These are phyloP conservation scores for Gaultheria prostrata DNA, from an alignment of 148 eudicot species.

Conservation along the genomic window DNA sequence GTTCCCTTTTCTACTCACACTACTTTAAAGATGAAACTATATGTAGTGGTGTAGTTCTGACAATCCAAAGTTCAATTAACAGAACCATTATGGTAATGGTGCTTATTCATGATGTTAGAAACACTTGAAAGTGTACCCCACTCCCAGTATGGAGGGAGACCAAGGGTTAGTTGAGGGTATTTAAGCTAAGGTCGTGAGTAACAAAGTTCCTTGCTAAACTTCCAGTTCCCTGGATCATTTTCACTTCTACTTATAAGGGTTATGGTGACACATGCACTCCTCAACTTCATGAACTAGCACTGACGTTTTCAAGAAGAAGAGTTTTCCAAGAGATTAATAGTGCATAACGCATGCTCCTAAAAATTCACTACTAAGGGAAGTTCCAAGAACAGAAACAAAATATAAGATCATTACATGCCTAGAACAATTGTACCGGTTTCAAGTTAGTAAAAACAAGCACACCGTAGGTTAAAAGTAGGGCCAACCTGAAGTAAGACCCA, in stretches of 20 bases:
- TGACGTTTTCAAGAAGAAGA: background rate
- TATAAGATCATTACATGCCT: background rate
- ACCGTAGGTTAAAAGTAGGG: background rate
- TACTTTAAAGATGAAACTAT: slow-evolving; percentile 1
- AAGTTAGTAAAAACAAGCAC: background rate
- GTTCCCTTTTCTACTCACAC: background rate
- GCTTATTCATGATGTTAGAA: background rate
- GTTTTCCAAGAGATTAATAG: background rate
- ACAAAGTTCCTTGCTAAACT: background rate
- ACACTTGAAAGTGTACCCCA: background rate
- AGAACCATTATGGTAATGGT: background rate
- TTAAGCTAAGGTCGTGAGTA: slow-evolving; percentile 1
- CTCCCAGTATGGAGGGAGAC: background rate
- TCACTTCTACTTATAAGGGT: background rate
- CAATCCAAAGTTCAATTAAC: background rate
- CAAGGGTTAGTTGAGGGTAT: background rate
- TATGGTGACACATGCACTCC: background rate
- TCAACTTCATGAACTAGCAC: background rate
- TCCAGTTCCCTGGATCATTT: background rate
- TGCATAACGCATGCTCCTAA: background rate
- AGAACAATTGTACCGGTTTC: background rate
- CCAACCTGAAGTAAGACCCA: slow-evolving; percentile 86
- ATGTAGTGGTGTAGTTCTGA: background rate
- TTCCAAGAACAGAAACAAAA: background rate
- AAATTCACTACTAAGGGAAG: background rate